Conservation (phyloP, 148 eudicot species). For the Talinum fruticosum region DNA sequence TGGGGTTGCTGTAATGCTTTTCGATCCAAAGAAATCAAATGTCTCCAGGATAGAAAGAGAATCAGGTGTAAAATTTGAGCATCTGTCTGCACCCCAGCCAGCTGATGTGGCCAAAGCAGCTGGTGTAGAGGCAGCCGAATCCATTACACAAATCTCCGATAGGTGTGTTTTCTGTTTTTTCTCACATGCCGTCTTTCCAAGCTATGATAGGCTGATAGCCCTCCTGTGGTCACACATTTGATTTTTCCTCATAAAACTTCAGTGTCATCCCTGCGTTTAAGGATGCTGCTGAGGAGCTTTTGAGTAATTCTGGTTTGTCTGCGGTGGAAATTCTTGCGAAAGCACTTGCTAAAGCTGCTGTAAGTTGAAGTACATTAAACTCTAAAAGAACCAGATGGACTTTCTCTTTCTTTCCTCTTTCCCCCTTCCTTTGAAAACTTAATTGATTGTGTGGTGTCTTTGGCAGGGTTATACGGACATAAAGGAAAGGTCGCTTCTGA, state of each 20-base stretch:
- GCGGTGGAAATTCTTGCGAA: background rate
- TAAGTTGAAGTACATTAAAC: background rate
- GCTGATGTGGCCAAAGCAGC: slow-evolving; percentile 92
- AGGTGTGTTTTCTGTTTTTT: slow-evolving; percentile 37
- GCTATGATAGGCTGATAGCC: background rate
- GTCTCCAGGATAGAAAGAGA: slow-evolving; percentile 77
- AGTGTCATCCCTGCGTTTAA: background rate
- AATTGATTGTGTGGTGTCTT: background rate
- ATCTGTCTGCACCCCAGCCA: slow-evolving; percentile 87
- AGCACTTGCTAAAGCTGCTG: slow-evolving; percentile 5
- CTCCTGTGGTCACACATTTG: background rate
- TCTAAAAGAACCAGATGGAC: background rate
- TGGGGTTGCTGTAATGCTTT: slow-evolving; percentile 93
- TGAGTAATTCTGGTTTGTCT: background rate
- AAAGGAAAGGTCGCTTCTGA: background rate
- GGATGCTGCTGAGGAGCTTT: slow-evolving; percentile 4
- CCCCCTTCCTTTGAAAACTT: no score
- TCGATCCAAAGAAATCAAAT: slow-evolving; percentile 69
- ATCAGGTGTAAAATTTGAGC: slow-evolving; percentile 93
- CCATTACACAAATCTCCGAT: slow-evolving; percentile 60
- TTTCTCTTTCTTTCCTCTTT: no score
- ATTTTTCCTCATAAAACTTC: background rate
- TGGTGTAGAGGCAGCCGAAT: slow-evolving; percentile 65
- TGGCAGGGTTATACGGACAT: slow-evolving; percentile 5
- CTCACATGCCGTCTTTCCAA: background rate